Percentiles rank a stretch among this genome's conserved stretches.
Evolutionary conservation across 768 basidiomycete species (phyloP).

Genomic region (Phaffia australis): DNA sequence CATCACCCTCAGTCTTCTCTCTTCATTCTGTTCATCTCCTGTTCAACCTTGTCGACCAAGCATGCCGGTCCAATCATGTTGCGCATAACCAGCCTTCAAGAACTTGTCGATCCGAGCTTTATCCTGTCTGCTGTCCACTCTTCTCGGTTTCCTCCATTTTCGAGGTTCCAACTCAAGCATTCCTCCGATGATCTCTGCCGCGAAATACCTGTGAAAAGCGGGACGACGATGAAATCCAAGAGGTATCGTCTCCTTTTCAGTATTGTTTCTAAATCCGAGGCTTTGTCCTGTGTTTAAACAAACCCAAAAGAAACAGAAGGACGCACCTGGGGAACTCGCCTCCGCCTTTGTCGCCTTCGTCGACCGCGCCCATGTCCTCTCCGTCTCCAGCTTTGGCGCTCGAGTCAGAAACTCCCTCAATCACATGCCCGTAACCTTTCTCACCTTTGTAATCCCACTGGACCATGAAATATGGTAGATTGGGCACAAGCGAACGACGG

Average conservation of each 20-base stretch:
- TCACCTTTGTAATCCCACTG: slow-evolving; percentile 97
- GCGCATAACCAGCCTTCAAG: slow-evolving; percentile 54
- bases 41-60: slow-evolving; percentile 14
- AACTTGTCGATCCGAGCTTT: slow-evolving; percentile 58
- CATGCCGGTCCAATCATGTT: slow-evolving; percentile 43
- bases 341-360: slow-evolving; percentile 80
- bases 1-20: not conserved
- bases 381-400: slow-evolving; percentile 44
- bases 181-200: slow-evolving; percentile 87
- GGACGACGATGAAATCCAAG: not conserved
- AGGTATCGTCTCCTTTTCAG: not conserved
- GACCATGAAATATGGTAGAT: slow-evolving; percentile 97
- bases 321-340: slow-evolving; percentile 78
- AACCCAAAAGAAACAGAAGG: not conserved
- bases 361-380: slow-evolving; percentile 54
- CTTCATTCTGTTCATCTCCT: slow-evolving; percentile 27
- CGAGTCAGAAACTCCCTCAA: slow-evolving; percentile 72
- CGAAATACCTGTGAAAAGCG: slow-evolving; percentile 61
- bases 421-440: slow-evolving; percentile 95
- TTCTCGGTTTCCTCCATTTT: slow-evolving; percentile 69
- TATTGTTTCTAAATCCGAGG: not conserved
- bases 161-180: slow-evolving; percentile 76
- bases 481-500: slow-evolving; percentile 86
- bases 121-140: slow-evolving; percentile 59
- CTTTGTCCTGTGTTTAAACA: not conserved